phyloP scores from a whole-genome alignment of 1,284 basidiomycete species.

The Phellopilus nigrolimitatus region DNA sequence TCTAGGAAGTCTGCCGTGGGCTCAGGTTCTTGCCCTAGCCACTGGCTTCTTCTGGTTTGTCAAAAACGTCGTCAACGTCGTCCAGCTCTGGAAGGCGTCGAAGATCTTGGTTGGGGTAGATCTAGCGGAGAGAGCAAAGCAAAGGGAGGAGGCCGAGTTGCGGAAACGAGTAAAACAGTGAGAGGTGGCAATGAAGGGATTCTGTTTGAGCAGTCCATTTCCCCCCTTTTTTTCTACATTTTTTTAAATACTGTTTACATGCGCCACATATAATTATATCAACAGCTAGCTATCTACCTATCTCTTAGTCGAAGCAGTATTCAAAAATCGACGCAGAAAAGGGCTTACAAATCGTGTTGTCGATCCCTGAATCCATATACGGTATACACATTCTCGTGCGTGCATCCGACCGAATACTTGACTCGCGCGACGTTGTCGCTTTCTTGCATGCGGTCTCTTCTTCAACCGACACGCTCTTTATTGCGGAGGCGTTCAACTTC shows the following conservation, averaged over 20 bases:
- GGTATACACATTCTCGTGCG: too few relatives aligned
- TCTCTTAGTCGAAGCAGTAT: too few relatives aligned
- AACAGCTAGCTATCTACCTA: too few relatives aligned
- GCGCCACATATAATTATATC: too few relatives aligned
- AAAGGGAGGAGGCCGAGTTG: slow-evolving; percentile 43
- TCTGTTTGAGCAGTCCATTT: slow-evolving; percentile 6
- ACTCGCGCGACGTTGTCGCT: neutral
- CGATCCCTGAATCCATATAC: neutral
- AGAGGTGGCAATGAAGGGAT: slow-evolving; percentile 20
- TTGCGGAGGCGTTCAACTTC: slow-evolving; percentile 33
- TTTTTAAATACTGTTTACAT: too few relatives aligned
- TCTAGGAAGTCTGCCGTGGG: slow-evolving; percentile 63
- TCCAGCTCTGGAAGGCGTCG: slow-evolving; percentile 98
- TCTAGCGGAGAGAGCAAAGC: slow-evolving; percentile 74
- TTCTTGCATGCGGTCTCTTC: slow-evolving; percentile 50
- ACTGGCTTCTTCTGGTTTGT: slow-evolving; percentile 70
- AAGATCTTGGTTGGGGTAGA: slow-evolving; percentile 93
- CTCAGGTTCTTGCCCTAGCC: slow-evolving; percentile 66
- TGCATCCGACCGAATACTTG: too few relatives aligned
- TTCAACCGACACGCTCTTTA: slow-evolving; percentile 48
- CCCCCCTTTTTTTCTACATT: too few relatives aligned
- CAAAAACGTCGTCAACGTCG: slow-evolving; percentile 94
- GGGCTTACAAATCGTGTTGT: neutral
- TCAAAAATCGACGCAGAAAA: too few relatives aligned
- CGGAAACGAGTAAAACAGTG: slow-evolving; percentile 24